These are phyloP conservation scores for Cenchrus americanus DNA, from an alignment of 176 grass and related monocot genomes.

Conservation along the genomic window DNA sequence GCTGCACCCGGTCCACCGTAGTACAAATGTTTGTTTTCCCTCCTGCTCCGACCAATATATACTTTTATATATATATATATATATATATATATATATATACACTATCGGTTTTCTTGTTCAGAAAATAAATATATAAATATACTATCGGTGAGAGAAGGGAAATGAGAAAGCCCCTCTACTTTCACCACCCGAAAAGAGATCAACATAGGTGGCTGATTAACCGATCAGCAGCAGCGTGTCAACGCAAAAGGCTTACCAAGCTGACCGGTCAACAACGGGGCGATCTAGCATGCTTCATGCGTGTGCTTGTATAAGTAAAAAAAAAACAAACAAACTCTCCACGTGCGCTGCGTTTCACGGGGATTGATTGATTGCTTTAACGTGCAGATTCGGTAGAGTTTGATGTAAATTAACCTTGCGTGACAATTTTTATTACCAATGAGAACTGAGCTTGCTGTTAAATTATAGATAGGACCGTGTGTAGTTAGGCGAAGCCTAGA, in stretches of 20 bases:
- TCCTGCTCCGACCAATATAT: background rate
- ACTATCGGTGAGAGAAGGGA: background rate
- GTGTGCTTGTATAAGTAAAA: too few relatives aligned
- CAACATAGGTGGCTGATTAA: background rate
- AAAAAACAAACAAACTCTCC: too few relatives aligned
- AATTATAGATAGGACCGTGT: background rate
- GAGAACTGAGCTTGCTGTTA: background rate
- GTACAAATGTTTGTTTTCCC: too few relatives aligned
- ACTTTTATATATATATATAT: too few relatives aligned
- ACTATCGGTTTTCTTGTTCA: too few relatives aligned
- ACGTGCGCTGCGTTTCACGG: background rate
- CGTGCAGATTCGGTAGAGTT: background rate
- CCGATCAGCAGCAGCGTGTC: background rate
- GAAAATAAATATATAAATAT: background rate
- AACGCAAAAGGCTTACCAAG: background rate
- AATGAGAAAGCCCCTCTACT: background rate
- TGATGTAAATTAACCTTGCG: background rate
- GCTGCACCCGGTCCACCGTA: conserved; percentile 41
- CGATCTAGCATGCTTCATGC: background rate
- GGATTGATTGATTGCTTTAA: background rate
- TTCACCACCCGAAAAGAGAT: background rate
- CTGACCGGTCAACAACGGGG: background rate
- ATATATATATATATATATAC: too few relatives aligned
- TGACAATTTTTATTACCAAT: background rate
- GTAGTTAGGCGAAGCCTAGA: background rate